Evolutionary conservation across 2,329 filamentous ascomycete genomes (phyloP).

Genomic region (Phialophora chinensis): DNA sequence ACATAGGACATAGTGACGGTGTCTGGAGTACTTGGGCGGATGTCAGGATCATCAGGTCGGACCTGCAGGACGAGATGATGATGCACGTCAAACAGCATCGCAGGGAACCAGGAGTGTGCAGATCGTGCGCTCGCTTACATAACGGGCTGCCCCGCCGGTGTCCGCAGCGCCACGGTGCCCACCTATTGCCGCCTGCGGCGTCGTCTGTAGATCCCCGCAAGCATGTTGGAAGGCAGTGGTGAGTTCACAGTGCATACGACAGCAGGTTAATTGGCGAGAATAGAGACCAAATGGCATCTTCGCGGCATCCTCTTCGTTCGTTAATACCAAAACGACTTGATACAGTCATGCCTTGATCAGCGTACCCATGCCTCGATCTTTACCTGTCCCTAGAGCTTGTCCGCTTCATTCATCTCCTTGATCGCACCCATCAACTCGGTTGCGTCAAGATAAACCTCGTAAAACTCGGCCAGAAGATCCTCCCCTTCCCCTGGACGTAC

Average conservation of each 20-base stretch:
- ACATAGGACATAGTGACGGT: neutral
- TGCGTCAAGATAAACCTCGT: conserved; percentile 30
- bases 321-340: neutral
- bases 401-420: conserved; percentile 29
- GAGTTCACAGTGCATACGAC: neutral
- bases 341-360: neutral
- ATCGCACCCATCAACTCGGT: conserved; percentile 31
- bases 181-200: neutral
- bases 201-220: neutral
- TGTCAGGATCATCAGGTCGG: neutral
- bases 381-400: neutral
- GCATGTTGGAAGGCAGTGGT: neutral
- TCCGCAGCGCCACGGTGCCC: too few relatives aligned
- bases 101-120: neutral
- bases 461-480: conserved; percentile 27
- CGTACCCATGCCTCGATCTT: neutral
- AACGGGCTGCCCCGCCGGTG: neutral
- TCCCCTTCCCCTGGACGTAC: conserved; percentile 13
- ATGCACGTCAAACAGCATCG: neutral
- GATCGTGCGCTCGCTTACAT: neutral
- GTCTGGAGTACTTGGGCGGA: neutral
- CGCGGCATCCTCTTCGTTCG: neutral
- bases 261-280: neutral
- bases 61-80: neutral
- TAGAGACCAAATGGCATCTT: neutral